Evolutionary conservation across 176 grass and related monocot genomes (phyloP), one percentile per base, ranked within the genome.

Genomic region (Aegilops bicornis): DNA sequence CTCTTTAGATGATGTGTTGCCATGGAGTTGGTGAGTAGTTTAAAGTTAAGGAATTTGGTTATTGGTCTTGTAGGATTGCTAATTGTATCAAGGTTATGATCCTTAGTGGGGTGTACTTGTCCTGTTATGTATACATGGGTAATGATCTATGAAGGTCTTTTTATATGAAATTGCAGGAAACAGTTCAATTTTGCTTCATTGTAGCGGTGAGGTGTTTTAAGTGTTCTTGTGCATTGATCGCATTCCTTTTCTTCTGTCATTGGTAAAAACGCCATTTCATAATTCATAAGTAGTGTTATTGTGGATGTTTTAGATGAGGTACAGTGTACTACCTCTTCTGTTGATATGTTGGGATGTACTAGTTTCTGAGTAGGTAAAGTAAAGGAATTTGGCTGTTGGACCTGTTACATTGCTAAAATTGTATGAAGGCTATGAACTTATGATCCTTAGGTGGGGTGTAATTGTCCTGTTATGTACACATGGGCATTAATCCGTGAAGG

Each of bases 71-170:
- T 80, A 87, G 89, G 85, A 36, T 76, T 91, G 81, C 79, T 64
- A 80, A 61, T 84, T 91, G 89, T 91, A 64, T 45, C 73, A 76
- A 84, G 68, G 23, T 62, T 67, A 14, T 80, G 27, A 80, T 52
- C 81, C 40, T 48, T 90, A 71, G 88, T 77, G 71, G 71, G 48
- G 30, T 82, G 42, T 35, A 69, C 35, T 33, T 22, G 37, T 77
- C 63, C 47, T 40, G 20, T 42, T 80, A 23, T 91, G 77, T 88
- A 84, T 87, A 85, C 85, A 88, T 91, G 61, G 15, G 14, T 91
- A 42, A 67, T 68, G 80, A 81, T 69, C 50, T 88, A 80, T 81
- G n/a, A 84, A 80, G 61, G 50, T 76, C 56, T 30, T 63, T 50
- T 35, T 50, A 16, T 39, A 85, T 8, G 9, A 36, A 76, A 24